These are phyloP conservation scores for Candida sphagnicola DNA, from an alignment of 805 yeast genomes.

Conservation along the genomic window DNA sequence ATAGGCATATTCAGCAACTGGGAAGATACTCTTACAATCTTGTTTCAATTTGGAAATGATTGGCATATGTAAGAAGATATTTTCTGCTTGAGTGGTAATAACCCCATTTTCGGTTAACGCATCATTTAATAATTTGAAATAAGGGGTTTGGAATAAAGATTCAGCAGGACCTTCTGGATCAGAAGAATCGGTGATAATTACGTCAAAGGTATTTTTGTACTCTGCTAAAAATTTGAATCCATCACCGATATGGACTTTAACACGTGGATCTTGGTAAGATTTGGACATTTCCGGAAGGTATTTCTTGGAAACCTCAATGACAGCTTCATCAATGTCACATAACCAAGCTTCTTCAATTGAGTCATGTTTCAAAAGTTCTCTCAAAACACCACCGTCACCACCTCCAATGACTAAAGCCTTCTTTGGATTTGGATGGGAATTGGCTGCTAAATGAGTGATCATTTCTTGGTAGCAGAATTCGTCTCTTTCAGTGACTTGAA, in stretches of 20 bases:
- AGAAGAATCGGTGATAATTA: conserved; percentile 89
- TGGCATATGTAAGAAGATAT: conserved; percentile 86
- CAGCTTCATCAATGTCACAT: conserved; percentile 95
- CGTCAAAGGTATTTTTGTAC: conserved; percentile 83
- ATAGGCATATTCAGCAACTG: conserved; percentile 86
- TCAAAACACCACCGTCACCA: conserved; percentile 97
- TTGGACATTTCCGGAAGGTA: conserved; percentile 85
- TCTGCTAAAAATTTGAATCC: conserved; percentile 94
- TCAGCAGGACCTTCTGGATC: conserved; percentile 98
- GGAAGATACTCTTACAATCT: conserved; percentile 82
- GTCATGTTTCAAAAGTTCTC: conserved; percentile 90
- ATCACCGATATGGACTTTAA: conserved; percentile 87
- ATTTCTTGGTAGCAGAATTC: conserved; percentile 98
- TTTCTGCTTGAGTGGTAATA: conserved; percentile 91
- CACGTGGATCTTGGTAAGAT: conserved; percentile 84
- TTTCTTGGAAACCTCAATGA: conserved; percentile 78
- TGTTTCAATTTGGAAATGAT: conserved; percentile 77
- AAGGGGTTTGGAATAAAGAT: conserved; percentile 85
- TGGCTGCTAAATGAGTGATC: conserved; percentile 91
- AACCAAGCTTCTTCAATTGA: conserved; percentile 83
- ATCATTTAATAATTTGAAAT: conserved; percentile 75
- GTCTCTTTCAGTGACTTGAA: conserved; percentile 95
- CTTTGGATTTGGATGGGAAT: conserved; percentile 93
- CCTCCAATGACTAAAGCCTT: conserved; percentile 95
- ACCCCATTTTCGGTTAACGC: conserved; percentile 95